These are phyloP conservation scores for Allomyces javanicus DNA, from an alignment of 192 early-diverging fungal species.

Conservation along the genomic window DNA sequence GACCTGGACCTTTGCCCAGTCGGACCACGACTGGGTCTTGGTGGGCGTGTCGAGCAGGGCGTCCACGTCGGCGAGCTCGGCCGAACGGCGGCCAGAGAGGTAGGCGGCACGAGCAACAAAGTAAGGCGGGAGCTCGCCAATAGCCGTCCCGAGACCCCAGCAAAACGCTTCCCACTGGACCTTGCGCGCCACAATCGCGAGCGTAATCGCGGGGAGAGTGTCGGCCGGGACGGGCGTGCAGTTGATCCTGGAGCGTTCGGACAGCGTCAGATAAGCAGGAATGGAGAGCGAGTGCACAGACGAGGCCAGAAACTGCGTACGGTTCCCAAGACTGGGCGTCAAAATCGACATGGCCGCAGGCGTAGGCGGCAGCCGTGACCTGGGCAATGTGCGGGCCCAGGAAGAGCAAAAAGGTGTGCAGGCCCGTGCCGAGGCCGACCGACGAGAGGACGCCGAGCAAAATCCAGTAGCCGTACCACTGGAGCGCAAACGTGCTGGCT, in stretches of 20 bases:
- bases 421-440: slow-evolving; percentile 78
- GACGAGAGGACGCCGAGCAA: slow-evolving; percentile 70
- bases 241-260: neutral
- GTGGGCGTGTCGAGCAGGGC: slow-evolving; percentile 22
- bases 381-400: slow-evolving; percentile 79
- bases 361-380: slow-evolving; percentile 73
- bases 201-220: slow-evolving; percentile 4
- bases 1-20: slow-evolving; percentile 42
- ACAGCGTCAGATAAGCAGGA: neutral
- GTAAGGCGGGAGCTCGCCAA: slow-evolving; percentile 88
- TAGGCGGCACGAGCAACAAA: slow-evolving; percentile 72
- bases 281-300: neutral
- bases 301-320: neutral
- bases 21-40: slow-evolving; percentile 38
- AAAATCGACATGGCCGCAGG: slow-evolving; percentile 53
- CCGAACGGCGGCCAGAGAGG: slow-evolving; percentile 26
- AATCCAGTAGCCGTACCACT: slow-evolving; percentile 83
- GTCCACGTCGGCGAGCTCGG: slow-evolving; percentile 23
- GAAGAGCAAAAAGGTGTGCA: slow-evolving; percentile 90
- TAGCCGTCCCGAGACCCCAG: slow-evolving; percentile 82
- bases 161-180: slow-evolving; percentile 63
- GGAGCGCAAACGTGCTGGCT: neutral
- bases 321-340: slow-evolving; percentile 18
- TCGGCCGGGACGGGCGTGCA: slow-evolving; percentile 8
- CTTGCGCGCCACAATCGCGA: slow-evolving; percentile 49